phyloP scores from a whole-genome alignment of 208 protist species.

The Plasmodiophora brassicae region DNA sequence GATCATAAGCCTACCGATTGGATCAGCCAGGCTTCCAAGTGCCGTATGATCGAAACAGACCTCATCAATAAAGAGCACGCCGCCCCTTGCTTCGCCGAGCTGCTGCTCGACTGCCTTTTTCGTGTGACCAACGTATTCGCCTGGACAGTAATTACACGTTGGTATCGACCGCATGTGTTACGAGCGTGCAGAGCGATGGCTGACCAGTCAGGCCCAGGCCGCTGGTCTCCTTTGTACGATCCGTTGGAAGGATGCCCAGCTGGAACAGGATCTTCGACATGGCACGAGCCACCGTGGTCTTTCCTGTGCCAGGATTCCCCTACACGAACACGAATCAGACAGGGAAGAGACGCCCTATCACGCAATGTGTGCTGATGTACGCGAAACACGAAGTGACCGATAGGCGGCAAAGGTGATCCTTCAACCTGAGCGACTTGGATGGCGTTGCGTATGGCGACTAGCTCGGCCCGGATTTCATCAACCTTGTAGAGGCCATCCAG shows the following conservation, averaged over 20 bases:
- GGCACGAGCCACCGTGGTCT: constrained; percentile 49
- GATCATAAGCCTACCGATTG: neutral
- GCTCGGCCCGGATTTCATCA: neutral
- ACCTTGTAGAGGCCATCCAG: constrained; percentile 33
- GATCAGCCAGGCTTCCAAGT: neutral
- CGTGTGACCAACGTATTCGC: constrained; percentile 44
- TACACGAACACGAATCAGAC: neutral
- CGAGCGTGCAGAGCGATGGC: neutral
- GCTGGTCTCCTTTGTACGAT: neutral
- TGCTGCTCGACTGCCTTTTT: neutral
- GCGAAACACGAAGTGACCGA: neutral
- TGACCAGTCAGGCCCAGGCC: constrained; percentile 34
- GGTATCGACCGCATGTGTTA: neutral
- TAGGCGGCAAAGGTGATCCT: neutral
- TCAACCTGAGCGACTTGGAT: neutral
- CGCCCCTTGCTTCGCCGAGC: constrained; percentile 40
- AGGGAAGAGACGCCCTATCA: neutral
- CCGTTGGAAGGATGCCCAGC: constrained; percentile 39
- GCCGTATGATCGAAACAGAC: constrained; percentile 33
- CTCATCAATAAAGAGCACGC: constrained; percentile 62
- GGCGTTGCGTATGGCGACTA: neutral
- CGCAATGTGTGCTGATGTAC: too few species aligned
- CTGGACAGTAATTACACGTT: too few species aligned
- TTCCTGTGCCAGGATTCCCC: constrained; percentile 50
- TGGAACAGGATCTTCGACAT: constrained; percentile 39